phyloP scores from a whole-genome alignment of 306 rosid species.

The Cucumis hystrix region DNA sequence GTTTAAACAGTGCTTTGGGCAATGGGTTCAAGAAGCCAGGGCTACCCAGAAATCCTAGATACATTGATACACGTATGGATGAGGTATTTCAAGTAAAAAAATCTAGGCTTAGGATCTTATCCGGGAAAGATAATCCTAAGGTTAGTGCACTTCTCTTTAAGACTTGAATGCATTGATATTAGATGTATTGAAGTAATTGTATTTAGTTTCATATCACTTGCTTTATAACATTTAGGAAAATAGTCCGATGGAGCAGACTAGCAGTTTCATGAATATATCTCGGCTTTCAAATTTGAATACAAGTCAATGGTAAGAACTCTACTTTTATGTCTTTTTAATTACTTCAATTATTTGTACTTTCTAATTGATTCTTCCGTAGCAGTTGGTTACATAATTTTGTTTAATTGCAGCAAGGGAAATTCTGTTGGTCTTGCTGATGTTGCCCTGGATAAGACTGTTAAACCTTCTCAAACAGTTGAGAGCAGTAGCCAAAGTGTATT shows the following conservation, averaged over 20 bases:
- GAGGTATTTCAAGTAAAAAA: constrained; percentile 57
- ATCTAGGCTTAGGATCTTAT: constrained; percentile 24
- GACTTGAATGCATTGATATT: not conserved
- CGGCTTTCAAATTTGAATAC: constrained; percentile 26
- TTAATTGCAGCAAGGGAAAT: constrained; percentile 32
- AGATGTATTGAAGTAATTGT: not conserved
- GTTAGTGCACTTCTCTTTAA: constrained; percentile 20
- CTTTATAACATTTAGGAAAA: constrained; percentile 35
- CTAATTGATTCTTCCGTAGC: not conserved
- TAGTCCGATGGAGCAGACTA: constrained; percentile 33
- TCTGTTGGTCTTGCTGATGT: constrained; percentile 20
- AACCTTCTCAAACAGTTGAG: constrained; percentile 33
- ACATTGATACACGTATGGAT: constrained; percentile 50
- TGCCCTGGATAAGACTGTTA: constrained; percentile 13
- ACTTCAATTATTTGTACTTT: not conserved
- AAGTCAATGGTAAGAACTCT: constrained; percentile 31
- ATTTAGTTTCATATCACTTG: constrained; percentile 6
- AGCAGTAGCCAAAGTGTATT: constrained; percentile 50
- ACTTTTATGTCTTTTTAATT: constrained; percentile 26
- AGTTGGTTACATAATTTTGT: constrained; percentile 3
- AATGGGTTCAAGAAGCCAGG: constrained; percentile 33
- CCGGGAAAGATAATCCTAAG: constrained; percentile 73
- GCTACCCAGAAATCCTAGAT: constrained; percentile 34
- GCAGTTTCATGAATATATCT: constrained; percentile 31
- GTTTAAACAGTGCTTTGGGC: constrained; percentile 20